These are phyloP conservation scores for Allium sativum DNA, from an alignment of 106 monocot species.

Conservation along the genomic window DNA sequence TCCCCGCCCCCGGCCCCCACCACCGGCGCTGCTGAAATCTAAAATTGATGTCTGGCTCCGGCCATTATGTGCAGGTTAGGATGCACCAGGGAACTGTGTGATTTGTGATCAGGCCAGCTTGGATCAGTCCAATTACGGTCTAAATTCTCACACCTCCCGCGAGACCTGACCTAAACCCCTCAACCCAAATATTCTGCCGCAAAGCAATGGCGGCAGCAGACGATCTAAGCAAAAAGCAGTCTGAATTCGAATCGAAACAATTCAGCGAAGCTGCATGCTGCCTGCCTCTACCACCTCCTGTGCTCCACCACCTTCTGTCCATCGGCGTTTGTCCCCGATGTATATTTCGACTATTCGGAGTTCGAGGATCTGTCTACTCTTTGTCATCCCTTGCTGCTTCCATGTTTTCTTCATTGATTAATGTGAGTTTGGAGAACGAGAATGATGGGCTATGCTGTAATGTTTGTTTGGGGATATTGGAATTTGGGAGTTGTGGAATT, in stretches of 20 bases:
- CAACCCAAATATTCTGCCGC: too few species aligned
- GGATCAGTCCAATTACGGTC: too few species aligned
- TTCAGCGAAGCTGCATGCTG: conserved; percentile 14
- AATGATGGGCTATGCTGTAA: conserved; percentile 27
- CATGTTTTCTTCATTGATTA: conserved; percentile 26
- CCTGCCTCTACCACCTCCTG: conserved; percentile 44
- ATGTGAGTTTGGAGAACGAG: conserved; percentile 5
- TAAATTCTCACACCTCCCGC: too few species aligned
- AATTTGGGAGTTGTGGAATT: conserved; percentile 8
- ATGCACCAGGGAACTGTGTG: too few species aligned
- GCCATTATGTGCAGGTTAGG: too few species aligned
- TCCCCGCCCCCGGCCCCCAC: too few species aligned
- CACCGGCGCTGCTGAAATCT: too few species aligned
- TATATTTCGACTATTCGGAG: conserved; percentile 60
- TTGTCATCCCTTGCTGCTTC: conserved; percentile 30
- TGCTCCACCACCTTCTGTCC: conserved; percentile 39
- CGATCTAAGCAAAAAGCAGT: too few species aligned
- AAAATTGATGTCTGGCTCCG: too few species aligned
- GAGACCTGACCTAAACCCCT: too few species aligned
- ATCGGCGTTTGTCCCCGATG: conserved; percentile 58
- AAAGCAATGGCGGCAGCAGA: too few species aligned
- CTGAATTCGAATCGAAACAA: not conserved
- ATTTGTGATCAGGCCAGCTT: too few species aligned
- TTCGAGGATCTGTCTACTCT: conserved; percentile 28
- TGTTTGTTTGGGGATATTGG: conserved; percentile 73